A percentile compares a stretch with the other conserved stretches of the same genome.
phyloP scores from a whole-genome alignment of 805 yeast species.

The Spathaspora passalidarum region DNA sequence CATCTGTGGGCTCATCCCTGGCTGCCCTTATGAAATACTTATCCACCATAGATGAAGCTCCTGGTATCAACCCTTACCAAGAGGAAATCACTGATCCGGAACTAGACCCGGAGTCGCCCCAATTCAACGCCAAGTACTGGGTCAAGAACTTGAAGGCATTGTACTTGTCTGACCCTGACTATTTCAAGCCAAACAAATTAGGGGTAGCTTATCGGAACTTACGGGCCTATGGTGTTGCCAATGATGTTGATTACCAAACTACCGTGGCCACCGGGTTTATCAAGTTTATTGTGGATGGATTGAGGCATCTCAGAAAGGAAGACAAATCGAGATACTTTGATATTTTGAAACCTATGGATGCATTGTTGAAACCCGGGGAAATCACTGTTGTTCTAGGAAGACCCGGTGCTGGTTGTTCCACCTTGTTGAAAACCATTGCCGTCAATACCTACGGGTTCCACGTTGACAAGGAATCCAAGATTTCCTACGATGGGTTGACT shows the following conservation, averaged over 20 bases:
- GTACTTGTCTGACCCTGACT: constrained; percentile 53
- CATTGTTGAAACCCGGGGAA: constrained; percentile 36
- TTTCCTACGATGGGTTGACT: constrained; percentile 33
- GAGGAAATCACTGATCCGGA: constrained; percentile 12
- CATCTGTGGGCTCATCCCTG: constrained; percentile 5
- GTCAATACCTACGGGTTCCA: constrained; percentile 37
- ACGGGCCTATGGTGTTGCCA: constrained; percentile 62
- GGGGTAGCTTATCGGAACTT: constrained; percentile 59
- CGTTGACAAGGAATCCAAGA: constrained; percentile 27
- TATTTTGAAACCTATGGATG: constrained; percentile 35
- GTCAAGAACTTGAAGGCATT: constrained; percentile 60
- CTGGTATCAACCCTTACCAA: constrained; percentile 42
- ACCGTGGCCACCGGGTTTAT: constrained; percentile 46
- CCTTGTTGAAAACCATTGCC: constrained; percentile 38
- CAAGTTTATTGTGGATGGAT: constrained; percentile 19
- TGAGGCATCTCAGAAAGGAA: constrained; percentile 15
- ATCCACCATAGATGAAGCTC: constrained; percentile 51
- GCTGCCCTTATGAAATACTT: constrained; percentile 33
- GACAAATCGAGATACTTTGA: constrained; percentile 27
- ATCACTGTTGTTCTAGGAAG: constrained; percentile 40
- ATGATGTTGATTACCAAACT: constrained; percentile 65
- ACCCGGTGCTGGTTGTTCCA: constrained; percentile 43
- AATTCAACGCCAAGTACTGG: constrained; percentile 63
- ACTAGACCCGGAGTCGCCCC: constrained; percentile 55
- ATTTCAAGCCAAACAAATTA: constrained; percentile 57